These are phyloP conservation scores for Boletus reticulatus DNA, from an alignment of 768 basidiomycete species.

Conservation along the genomic window DNA sequence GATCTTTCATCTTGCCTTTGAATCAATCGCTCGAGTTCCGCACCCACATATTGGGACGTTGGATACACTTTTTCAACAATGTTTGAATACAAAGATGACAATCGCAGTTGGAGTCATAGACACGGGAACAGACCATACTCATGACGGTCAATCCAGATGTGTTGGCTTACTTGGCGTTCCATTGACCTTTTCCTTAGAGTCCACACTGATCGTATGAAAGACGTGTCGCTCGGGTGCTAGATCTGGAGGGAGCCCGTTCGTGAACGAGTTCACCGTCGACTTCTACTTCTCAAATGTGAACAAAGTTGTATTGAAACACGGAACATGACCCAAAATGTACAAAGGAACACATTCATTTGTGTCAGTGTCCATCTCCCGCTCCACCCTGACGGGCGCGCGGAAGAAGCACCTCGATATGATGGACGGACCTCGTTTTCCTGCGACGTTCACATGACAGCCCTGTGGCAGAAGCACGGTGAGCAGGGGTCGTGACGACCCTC, in stretches of 20 bases:
- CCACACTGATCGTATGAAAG: slow-evolving; percentile 10
- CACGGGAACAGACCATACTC: slow-evolving; percentile 1
- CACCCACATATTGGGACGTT: slow-evolving; percentile 41
- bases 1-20: background rate
- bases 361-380: background rate
- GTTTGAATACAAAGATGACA: slow-evolving; percentile 8
- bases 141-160: slow-evolving; percentile 20
- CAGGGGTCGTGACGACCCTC: slow-evolving; percentile 2
- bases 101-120: background rate
- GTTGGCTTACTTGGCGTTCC: slow-evolving; percentile 24
- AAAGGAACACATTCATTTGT: slow-evolving; percentile 7
- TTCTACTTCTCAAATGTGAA: slow-evolving; percentile 1
- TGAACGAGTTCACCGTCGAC: slow-evolving; percentile 3
- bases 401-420: background rate
- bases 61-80: slow-evolving; percentile 43
- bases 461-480: slow-evolving; percentile 15
- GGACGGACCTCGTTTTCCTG: background rate
- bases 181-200: slow-evolving; percentile 16
- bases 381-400: slow-evolving; percentile 13
- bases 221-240: slow-evolving; percentile 14
- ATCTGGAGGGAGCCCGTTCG: background rate
- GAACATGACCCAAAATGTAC: background rate
- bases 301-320: background rate
- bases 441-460: slow-evolving; percentile 9
- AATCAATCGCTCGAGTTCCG: slow-evolving; percentile 26